A percentile compares a stretch with the other conserved stretches of the same genome.
Conservation (phyloP, 331 rosid species). For the Malus hybrid region DNA sequence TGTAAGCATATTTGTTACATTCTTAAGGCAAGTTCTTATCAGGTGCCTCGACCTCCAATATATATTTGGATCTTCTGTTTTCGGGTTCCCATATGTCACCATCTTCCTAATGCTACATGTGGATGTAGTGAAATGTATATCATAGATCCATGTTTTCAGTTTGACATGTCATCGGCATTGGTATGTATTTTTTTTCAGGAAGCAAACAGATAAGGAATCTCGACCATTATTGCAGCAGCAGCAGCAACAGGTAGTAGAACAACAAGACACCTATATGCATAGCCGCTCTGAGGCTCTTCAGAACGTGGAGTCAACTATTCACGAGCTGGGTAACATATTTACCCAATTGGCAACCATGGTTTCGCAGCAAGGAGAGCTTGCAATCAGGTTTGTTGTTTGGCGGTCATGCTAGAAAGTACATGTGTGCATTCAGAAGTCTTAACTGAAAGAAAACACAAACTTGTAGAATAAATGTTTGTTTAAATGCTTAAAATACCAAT, state of each 20-base stretch:
- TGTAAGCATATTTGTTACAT: not conserved
- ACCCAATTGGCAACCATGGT: constrained; percentile 92
- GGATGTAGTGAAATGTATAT: not conserved
- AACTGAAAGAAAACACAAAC: not conserved
- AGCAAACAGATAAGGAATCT: constrained; percentile 71
- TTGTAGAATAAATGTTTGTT: not conserved
- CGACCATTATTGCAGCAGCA: constrained; percentile 62
- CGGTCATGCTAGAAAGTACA: not conserved
- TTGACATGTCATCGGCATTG: not conserved
- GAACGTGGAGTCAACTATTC: constrained; percentile 92
- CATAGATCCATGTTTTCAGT: not conserved
- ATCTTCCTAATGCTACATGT: not conserved
- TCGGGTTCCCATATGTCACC: not conserved
- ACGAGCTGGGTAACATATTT: constrained; percentile 78
- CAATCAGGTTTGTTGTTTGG: constrained; percentile 60
- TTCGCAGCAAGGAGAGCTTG: constrained; percentile 93
- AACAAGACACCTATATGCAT: constrained; percentile 84
- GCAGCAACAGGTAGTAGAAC: constrained; percentile 21
- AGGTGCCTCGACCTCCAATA: not conserved
- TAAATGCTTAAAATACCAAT: not conserved
- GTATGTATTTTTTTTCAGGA: constrained; percentile 38
- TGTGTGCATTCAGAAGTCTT: not conserved
- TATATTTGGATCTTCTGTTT: not conserved
- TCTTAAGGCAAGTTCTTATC: not conserved
- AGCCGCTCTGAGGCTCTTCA: constrained; percentile 94